phyloP scores from a whole-genome alignment of 805 yeast genomes.

The Hyphopichia homilentoma region DNA sequence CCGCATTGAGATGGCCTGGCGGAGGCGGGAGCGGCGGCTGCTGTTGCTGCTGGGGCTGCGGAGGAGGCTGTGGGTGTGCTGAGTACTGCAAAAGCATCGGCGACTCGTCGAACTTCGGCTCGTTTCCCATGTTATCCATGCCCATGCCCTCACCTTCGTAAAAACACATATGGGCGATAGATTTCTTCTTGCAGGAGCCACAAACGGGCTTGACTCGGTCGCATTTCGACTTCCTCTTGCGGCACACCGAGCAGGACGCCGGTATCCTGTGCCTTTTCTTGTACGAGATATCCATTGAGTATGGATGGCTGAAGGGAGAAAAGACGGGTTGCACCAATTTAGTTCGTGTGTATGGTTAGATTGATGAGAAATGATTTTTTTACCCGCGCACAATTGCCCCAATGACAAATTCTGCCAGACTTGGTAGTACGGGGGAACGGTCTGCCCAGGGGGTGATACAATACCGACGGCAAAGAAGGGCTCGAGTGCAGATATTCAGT shows the following conservation, averaged over 20 bases:
- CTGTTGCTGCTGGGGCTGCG: slow-evolving; percentile 4
- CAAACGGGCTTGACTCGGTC: slow-evolving; percentile 41
- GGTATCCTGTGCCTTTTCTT: slow-evolving; percentile 39
- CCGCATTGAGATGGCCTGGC: too few relatives aligned
- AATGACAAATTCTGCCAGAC: too few relatives aligned
- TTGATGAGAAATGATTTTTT: too few relatives aligned
- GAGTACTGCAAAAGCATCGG: neutral
- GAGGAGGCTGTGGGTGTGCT: slow-evolving; percentile 3
- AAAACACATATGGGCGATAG: slow-evolving; percentile 40
- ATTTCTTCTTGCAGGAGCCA: slow-evolving; percentile 40
- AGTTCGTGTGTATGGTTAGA: too few relatives aligned
- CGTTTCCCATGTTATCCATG: neutral
- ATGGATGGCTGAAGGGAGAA: too few relatives aligned
- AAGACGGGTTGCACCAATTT: too few relatives aligned
- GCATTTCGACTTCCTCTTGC: slow-evolving; percentile 41
- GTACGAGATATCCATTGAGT: slow-evolving; percentile 20
- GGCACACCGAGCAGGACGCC: slow-evolving; percentile 42
- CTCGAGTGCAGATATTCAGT: too few relatives aligned
- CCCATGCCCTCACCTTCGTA: slow-evolving; percentile 30
- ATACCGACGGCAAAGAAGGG: too few relatives aligned
- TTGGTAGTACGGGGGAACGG: too few relatives aligned
- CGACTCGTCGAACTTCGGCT: neutral
- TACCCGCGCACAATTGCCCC: too few relatives aligned
- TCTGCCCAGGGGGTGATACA: too few relatives aligned
- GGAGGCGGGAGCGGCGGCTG: too few relatives aligned